Evolutionary conservation across 1,284 basidiomycete genomes (phyloP), one percentile per base, ranked within the genome.

Genomic region (Leucoagaricus sp.): DNA sequence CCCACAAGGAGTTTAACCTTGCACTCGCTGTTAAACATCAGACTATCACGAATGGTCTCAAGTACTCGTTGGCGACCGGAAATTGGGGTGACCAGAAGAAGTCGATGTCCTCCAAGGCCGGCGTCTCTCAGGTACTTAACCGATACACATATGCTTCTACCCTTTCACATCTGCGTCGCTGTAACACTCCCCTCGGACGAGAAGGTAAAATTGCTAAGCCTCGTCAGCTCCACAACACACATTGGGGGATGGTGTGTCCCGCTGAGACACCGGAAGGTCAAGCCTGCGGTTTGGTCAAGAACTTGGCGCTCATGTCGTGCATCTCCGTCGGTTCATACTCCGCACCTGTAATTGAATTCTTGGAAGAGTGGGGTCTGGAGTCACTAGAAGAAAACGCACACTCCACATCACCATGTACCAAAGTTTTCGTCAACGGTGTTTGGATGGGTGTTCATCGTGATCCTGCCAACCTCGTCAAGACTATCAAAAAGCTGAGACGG

Each of bases 21-120:
- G 86, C 89, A 55, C 76, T 93, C 29, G 96, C 96, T 31, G 94
- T 99, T 70, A 96, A 97, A 74, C 87, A 94, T 65, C 91, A 94
- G 65, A 97, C 96, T 38, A 98, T 99, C 67, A 98, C 96, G 25
- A 98, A 98, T 72, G 97, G 97, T 63, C 83, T 99, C 58, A 96
- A 96, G 71, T 99, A 99, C 72, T 98, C 97, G 25, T 83, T 99
- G 33, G 96, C 96, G 21, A 99, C 97, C 0, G 97, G 97, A 61
- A 99, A 99, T 70, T 99, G 97, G 97, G 96, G 96, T 46, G 96
- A 98, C 74, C 96, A 98, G 75, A 96, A 96, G 81, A 98, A 98
- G 76, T 91, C 93, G 0, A 97, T 97, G 93, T 89, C 94, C 57
- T 91, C 95, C 19, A 96, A 97, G 73, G 97, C 95, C 41, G 97